phyloP scores from a whole-genome alignment of 2,329 filamentous ascomycete genomes.

The Thelonectria rubi region DNA sequence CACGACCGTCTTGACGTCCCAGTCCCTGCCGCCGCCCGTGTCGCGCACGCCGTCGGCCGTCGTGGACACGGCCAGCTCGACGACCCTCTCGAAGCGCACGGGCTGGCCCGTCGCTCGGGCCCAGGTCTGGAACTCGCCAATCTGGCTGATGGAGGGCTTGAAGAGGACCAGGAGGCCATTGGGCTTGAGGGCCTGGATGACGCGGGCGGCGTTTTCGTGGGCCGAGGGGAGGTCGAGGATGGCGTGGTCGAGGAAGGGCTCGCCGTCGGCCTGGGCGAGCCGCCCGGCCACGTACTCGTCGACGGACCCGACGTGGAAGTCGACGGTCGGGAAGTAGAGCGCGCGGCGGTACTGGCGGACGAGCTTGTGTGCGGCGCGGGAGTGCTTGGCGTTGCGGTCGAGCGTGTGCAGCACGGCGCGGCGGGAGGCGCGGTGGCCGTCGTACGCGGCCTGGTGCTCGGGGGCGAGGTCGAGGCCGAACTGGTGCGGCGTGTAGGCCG shows the following conservation, averaged over 20 bases:
- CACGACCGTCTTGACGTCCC: conserved; percentile 66
- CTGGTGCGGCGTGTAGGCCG: conserved; percentile 33
- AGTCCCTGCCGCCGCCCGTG: conserved; percentile 63
- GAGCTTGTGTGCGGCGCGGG: conserved; percentile 69
- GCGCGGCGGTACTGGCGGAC: conserved; percentile 74
- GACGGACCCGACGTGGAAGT: conserved; percentile 77
- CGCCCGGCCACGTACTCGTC: conserved; percentile 69
- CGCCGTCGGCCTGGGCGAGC: conserved; percentile 49
- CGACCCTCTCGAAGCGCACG: conserved; percentile 63
- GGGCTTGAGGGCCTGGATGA: conserved; percentile 67
- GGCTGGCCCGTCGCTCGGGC: conserved; percentile 63
- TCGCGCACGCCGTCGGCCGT: conserved; percentile 55
- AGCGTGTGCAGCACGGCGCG: conserved; percentile 79
- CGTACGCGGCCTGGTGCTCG: conserved; percentile 48
- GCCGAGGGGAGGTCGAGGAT: conserved; percentile 78
- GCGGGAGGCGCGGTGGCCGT: conserved; percentile 60
- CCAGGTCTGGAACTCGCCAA: conserved; percentile 65
- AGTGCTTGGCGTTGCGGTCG: conserved; percentile 70
- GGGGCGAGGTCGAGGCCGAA: conserved; percentile 42
- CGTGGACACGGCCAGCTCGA: conserved; percentile 63
- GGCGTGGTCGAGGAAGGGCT: conserved; percentile 75
- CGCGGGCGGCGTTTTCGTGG: conserved; percentile 56
- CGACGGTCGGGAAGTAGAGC: conserved; percentile 74
- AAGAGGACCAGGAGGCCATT: conserved; percentile 76
- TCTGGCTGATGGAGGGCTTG: conserved; percentile 81